A percentile compares a stretch with the other conserved stretches of the same genome.
Evolutionary conservation across 306 rosid species (phyloP).

Genomic region (Prunus fruticosa): DNA sequence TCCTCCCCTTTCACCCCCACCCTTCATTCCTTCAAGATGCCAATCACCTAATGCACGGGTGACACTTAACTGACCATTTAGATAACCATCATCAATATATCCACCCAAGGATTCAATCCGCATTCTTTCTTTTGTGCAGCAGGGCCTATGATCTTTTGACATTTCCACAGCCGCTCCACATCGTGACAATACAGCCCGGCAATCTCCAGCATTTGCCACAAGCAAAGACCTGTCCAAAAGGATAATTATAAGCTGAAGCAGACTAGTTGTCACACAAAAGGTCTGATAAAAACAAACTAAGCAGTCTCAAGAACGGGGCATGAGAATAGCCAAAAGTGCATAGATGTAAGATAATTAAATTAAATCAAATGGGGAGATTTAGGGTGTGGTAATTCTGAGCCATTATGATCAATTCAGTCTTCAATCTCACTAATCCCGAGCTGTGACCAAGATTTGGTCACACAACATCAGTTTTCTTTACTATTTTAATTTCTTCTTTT

Average conservation of each 20-base stretch:
- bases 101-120: constrained; percentile 83
- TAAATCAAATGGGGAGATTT: neutral
- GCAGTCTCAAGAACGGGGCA: neutral
- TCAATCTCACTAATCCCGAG: too few species aligned
- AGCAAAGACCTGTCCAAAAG: constrained; percentile 68
- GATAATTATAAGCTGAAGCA: neutral
- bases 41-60: constrained; percentile 93
- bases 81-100: constrained; percentile 60
- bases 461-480: neutral
- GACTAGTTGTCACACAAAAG: neutral
- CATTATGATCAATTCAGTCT: neutral
- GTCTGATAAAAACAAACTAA: neutral
- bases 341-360: neutral
- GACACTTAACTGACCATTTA: constrained; percentile 74
- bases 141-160: constrained; percentile 85
- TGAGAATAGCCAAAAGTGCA: neutral
- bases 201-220: constrained; percentile 97
- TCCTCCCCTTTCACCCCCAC: constrained; percentile 54
- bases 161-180: constrained; percentile 62
- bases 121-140: constrained; percentile 62
- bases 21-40: constrained; percentile 97
- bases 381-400: neutral
- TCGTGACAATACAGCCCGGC: constrained; percentile 86
- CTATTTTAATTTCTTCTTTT: neutral
- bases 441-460: neutral